These are phyloP conservation scores for Scutellaria galericulata DNA, from an alignment of 257 asterid species.

Conservation along the genomic window DNA sequence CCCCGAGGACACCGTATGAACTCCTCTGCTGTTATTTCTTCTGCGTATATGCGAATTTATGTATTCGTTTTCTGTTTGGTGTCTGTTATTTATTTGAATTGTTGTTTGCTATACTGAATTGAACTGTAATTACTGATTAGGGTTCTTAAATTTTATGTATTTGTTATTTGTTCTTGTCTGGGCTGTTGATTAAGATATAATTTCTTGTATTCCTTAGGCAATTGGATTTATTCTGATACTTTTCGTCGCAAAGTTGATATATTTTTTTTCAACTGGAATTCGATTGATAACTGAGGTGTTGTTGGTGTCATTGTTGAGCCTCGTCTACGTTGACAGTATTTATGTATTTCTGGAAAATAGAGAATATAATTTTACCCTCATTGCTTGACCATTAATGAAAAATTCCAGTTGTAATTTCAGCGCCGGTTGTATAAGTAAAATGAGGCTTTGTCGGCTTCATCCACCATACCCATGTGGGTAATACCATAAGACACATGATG, in stretches of 20 bases:
- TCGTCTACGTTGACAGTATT: background rate
- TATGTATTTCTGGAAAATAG: background rate
- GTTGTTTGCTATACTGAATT: slow-evolving; percentile 19
- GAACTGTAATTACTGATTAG: slow-evolving; percentile 49
- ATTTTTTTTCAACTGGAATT: background rate
- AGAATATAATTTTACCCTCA: background rate
- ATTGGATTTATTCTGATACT: slow-evolving; percentile 3
- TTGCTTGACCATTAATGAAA: background rate
- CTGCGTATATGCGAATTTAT: background rate
- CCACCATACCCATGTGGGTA: too few species aligned
- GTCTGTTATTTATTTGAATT: slow-evolving; percentile 15
- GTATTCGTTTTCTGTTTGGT: background rate
- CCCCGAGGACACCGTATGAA: slow-evolving; percentile 69
- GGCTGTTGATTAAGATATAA: background rate
- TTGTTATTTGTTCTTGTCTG: background rate
- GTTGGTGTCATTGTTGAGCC: slow-evolving; percentile 3
- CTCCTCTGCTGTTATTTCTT: slow-evolving; percentile 12
- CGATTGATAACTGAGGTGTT: slow-evolving; percentile 10
- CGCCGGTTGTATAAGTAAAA: background rate
- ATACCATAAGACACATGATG: too few species aligned
- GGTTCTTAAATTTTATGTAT: slow-evolving; percentile 38
- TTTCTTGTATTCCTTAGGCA: background rate
- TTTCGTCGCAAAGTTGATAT: background rate
- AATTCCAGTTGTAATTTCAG: background rate
- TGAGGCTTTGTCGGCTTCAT: too few species aligned